phyloP scores from a whole-genome alignment of 352 stramenopile genomes.

The Lagenidium sp. region DNA sequence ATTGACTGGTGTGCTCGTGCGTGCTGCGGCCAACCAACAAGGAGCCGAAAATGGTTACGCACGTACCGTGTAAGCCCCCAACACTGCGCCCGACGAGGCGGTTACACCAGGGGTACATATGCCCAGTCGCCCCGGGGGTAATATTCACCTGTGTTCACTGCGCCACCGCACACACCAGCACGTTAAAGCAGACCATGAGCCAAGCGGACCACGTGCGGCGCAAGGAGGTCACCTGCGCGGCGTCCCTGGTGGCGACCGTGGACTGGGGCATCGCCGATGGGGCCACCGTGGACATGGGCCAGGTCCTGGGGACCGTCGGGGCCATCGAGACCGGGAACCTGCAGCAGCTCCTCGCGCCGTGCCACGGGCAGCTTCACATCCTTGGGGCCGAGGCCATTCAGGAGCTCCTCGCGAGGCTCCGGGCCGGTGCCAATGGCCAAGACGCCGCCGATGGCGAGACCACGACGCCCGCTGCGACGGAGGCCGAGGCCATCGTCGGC shows the following conservation, averaged over 20 bases:
- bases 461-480: not conserved
- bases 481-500: constrained; percentile 21
- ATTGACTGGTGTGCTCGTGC: constrained; percentile 12
- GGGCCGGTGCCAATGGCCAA: not conserved
- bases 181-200: too few species aligned
- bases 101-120: too few species aligned
- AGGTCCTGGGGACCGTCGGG: constrained; percentile 41
- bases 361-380: constrained; percentile 82
- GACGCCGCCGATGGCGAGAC: not conserved
- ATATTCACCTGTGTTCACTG: too few species aligned
- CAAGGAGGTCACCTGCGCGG: constrained; percentile 30
- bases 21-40: constrained; percentile 15
- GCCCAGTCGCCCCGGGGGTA: too few species aligned
- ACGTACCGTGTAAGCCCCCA: too few species aligned
- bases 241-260: constrained; percentile 22
- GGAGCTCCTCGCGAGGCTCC: constrained; percentile 4
- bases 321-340: constrained; percentile 52
- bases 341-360: constrained; percentile 62
- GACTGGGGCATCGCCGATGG: constrained; percentile 37
- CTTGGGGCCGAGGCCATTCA: constrained; percentile 9
- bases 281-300: constrained; percentile 41
- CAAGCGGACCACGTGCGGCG: constrained; percentile 63
- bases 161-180: too few species aligned
- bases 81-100: not conserved
- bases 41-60: too few species aligned